Evolutionary conservation across 2,329 filamentous ascomycete genomes (phyloP).

Genomic region (Fusarium proliferatum): DNA sequence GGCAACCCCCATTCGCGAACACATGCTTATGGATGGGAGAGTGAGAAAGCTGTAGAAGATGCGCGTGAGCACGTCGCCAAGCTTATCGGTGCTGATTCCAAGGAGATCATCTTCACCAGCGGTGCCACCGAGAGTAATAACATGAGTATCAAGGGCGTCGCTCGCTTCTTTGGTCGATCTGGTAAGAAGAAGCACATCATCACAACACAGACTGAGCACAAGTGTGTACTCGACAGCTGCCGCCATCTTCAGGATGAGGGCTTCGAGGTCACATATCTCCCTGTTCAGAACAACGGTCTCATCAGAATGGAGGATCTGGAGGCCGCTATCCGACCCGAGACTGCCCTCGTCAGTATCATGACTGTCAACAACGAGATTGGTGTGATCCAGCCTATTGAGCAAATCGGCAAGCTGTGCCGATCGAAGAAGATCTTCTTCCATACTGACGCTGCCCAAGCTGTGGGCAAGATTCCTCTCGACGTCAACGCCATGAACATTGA

Average conservation of each 20-base stretch:
- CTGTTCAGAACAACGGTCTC: slow-evolving; percentile 87
- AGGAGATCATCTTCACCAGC: slow-evolving; percentile 99
- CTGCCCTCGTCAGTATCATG: slow-evolving; percentile 95
- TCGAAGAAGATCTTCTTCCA: slow-evolving; percentile 97
- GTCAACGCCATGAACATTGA: slow-evolving; percentile 99
- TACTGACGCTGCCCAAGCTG: slow-evolving; percentile 94
- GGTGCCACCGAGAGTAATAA: slow-evolving; percentile 99
- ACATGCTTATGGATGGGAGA: slow-evolving; percentile 99
- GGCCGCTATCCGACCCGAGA: slow-evolving; percentile 90
- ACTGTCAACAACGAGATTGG: slow-evolving; percentile 99
- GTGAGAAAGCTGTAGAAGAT: slow-evolving; percentile 90
- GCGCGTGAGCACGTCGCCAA: slow-evolving; percentile 85
- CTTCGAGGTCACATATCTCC: slow-evolving; percentile 95
- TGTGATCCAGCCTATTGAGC: slow-evolving; percentile 94
- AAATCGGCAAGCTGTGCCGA: slow-evolving; percentile 93
- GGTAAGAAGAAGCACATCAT: slow-evolving; percentile 99
- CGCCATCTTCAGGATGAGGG: slow-evolving; percentile 96
- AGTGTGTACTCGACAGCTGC: slow-evolving; percentile 98
- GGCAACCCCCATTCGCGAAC: slow-evolving; percentile 98
- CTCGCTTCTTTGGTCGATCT: slow-evolving; percentile 89
- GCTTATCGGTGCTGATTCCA: slow-evolving; percentile 92
- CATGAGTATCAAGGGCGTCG: slow-evolving; percentile 99
- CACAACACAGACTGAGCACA: slow-evolving; percentile 97
- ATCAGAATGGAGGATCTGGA: slow-evolving; percentile 86
- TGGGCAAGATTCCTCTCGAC: slow-evolving; percentile 97